phyloP scores from a whole-genome alignment of 2,329 filamentous ascomycete species.

The Ceratocystis lukuohia region DNA sequence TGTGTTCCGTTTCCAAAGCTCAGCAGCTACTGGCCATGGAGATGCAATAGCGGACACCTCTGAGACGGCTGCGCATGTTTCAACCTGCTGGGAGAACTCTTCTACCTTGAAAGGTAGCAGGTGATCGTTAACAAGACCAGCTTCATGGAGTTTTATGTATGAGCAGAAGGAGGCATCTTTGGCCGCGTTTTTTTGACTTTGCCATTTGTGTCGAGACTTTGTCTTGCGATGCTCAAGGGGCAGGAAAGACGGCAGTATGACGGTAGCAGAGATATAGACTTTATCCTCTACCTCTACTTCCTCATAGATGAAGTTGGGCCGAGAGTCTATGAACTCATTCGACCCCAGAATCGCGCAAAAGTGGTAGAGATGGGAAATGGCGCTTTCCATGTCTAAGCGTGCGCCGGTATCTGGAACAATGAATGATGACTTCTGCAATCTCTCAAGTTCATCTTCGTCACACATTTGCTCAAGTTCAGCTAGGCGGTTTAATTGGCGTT shows the following conservation, averaged over 20 bases:
- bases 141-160: constrained; percentile 55
- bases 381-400: constrained; percentile 57
- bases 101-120: constrained; percentile 49
- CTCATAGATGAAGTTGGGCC: constrained; percentile 53
- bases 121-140: constrained; percentile 62
- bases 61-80: constrained; percentile 28
- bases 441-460: constrained; percentile 18
- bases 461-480: constrained; percentile 35
- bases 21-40: constrained; percentile 36
- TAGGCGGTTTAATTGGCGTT: constrained; percentile 36
- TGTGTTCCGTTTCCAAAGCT: constrained; percentile 28
- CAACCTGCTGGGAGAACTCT: constrained; percentile 28
- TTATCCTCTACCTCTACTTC: constrained; percentile 23
- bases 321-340: constrained; percentile 46
- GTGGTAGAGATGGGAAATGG: constrained; percentile 63
- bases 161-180: constrained; percentile 77
- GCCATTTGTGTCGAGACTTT: constrained; percentile 45
- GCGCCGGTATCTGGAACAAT: constrained; percentile 40
- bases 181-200: constrained; percentile 54
- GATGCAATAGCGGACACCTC: constrained; percentile 30
- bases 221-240: constrained; percentile 45
- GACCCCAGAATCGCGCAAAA: constrained; percentile 56
- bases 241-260: constrained; percentile 58
- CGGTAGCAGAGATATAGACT: constrained; percentile 38
- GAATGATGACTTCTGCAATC: constrained; percentile 25